Base-by-base conservation (phyloP, 352 stramenopile species). In the Globisporangium radiosum region DNA sequence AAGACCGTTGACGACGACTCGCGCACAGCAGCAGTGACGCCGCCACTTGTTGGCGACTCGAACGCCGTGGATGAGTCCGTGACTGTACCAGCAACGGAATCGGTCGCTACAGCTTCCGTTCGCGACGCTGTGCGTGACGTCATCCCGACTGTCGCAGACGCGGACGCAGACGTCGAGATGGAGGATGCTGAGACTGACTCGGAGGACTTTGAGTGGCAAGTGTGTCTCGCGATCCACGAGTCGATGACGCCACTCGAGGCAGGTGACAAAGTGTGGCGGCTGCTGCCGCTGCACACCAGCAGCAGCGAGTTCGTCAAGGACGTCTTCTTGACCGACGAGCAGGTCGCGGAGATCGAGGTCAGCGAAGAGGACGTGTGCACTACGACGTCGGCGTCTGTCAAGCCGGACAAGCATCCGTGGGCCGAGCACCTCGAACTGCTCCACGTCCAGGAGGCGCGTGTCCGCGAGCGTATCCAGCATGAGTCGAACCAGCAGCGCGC, bases 311-410 rank as follows among this genome's bases (percentile, higher is more conserved):
- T 87, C 58, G 54, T 85, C 5, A 57, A 78, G n/a, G 68, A 83
- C 52, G 54, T 86, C 4, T 75, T 75, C 40, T 54, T 90, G 47
- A 85, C 68, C 5, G 70, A 87, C 6, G 66, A 86, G 15, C 71
- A 90, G 63, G 65, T 92, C 14, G 56, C 51, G 37, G 67, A 73
- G n/a, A 81, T 92, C 53, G 78, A 89, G 62, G 63, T 92, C 7
- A 75, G 70, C 5, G 79, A 89, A 54, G 69, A 79, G 19, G 78
- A 90, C 52, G 78, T 89, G 13, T 92, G 82, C 43, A 73, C 63
- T 0, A 47, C 52, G 2, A 40, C 53, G 45, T 11, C 45, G 10
- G 45, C 17, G 52, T 57, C 61, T n/a, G 55, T 10, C 0, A 47
- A 68, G 17, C n/a, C 43, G 14, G 52, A 52, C 17, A 78, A 72